Evolutionary conservation across 208 protist species (phyloP), one percentile per base, ranked within the genome.

Genomic region (Wallacemonas collosoma): DNA sequence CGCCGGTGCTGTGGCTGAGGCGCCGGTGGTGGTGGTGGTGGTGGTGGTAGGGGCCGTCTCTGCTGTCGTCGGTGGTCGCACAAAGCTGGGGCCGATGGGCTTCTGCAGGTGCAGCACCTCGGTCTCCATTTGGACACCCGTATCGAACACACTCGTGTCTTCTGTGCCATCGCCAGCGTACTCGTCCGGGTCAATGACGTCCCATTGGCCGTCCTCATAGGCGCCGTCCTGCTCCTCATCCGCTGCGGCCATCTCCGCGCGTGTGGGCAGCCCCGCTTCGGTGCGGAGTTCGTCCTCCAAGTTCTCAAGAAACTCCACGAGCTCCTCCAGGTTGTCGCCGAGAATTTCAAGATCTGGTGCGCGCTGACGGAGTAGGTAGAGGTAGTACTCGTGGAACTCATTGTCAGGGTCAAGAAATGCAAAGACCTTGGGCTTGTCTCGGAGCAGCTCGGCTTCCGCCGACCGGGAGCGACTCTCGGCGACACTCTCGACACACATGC

Each of bases 351-450:
- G 68, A 56, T 93, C 80, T 3, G 93, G 93, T 36, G 85, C 90
- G 12, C 83, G 80, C 57, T 91, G 75, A 4, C 83, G 81, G 45
- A 97, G 77, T 11, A 95, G 75, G 74, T 88, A 93, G 11, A 97
- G 77, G 74, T 97, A 97, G 71, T 93, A 97, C 71, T 80, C 87
- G 81, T 97, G 93, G 68, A 86, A 95, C 62, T 91, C 83, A 68
- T 97, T 80, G 48, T 90, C 88, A 2, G 89, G 88, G 69, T 95
- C 80, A 8, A 97, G 80, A 71, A 97, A 97, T 61, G 60, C 72
- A 73, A 97, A 97, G 38, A 87, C 70, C 36, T 89, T 82, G 1
- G 87, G 83, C 61, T 91, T 83, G 60, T 85, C 82, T 17, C 86
- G 81, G 65, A 97, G 82, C 68, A 97, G 86, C 53, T 76, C 76